Percentiles rank a stretch among this genome's conserved stretches.
Conservation (phyloP, 495 filamentous ascomycete genomes). For the Hyaloscypha bicolor region DNA sequence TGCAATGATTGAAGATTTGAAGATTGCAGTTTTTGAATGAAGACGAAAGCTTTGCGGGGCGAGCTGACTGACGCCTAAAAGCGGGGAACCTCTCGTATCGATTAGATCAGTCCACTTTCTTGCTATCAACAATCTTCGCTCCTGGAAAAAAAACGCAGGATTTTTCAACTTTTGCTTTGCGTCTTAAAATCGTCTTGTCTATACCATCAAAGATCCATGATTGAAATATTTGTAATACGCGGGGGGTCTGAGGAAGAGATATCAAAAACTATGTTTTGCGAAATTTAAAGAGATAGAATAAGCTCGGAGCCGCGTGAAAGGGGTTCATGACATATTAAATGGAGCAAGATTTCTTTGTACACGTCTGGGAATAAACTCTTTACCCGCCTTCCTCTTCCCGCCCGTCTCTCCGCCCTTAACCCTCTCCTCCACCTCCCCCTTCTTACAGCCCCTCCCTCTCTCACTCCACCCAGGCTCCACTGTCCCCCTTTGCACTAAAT, state of each 20-base stretch:
- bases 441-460: background rate
- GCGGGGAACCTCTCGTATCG: background rate
- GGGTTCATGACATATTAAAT: no score
- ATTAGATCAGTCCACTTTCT: background rate
- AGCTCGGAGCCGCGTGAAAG: no score
- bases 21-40: background rate
- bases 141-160: no score
- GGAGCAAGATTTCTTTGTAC: no score
- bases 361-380: no score
- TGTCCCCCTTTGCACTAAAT: slow-evolving; percentile 15
- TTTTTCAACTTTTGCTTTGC: background rate
- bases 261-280: no score
- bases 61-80: background rate
- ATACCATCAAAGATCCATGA: background rate
- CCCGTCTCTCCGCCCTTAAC: background rate
- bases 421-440: background rate
- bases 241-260: background rate
- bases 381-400: no score
- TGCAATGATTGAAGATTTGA: no score
- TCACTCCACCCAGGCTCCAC: slow-evolving; percentile 12
- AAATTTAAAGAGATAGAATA: no score
- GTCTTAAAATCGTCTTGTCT: background rate
- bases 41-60: background rate
- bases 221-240: background rate
- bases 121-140: background rate